Conservation (phyloP, 2,329 filamentous ascomycete genomes). For the Xylariomycetidae sp. region DNA sequence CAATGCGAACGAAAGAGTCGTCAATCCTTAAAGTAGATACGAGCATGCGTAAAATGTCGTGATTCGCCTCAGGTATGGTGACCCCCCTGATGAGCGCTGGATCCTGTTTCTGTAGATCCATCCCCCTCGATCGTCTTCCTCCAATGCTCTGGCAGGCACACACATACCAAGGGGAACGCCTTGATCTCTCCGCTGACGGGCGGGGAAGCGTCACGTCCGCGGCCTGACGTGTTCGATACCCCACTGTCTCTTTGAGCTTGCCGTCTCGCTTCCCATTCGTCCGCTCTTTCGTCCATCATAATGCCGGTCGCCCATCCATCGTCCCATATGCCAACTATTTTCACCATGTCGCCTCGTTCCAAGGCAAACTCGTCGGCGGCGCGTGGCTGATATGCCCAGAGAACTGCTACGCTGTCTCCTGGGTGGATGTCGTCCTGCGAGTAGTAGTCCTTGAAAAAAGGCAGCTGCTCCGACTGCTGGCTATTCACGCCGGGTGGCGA, state of each 20-base stretch:
- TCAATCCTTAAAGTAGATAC: slow-evolving; percentile 15
- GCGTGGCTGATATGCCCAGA: slow-evolving; percentile 96
- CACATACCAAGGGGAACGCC: slow-evolving; percentile 93
- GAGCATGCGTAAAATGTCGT: slow-evolving; percentile 12
- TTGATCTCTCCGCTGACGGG: slow-evolving; percentile 79
- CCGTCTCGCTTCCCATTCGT: slow-evolving; percentile 78
- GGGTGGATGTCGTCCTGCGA: slow-evolving; percentile 94
- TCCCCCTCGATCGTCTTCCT: slow-evolving; percentile 94
- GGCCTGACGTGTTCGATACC: slow-evolving; percentile 73
- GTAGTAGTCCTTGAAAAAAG: slow-evolving; percentile 98
- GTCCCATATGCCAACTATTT: slow-evolving; percentile 97
- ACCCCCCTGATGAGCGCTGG: slow-evolving; percentile 28
- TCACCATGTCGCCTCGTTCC: slow-evolving; percentile 95
- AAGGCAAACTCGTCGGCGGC: slow-evolving; percentile 90
- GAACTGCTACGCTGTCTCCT: slow-evolving; percentile 79
- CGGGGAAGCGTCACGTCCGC: slow-evolving; percentile 56
- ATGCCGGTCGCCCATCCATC: slow-evolving; percentile 98
- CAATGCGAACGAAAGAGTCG: slow-evolving; percentile 28
- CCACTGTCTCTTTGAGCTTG: slow-evolving; percentile 87
- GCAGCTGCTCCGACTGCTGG: slow-evolving; percentile 90
- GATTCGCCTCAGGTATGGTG: slow-evolving; percentile 19
- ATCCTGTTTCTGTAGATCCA: slow-evolving; percentile 60
- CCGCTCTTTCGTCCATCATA: slow-evolving; percentile 73
- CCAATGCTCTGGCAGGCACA: slow-evolving; percentile 94
- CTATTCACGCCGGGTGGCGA: slow-evolving; percentile 80